Evolutionary conservation across 225 moss, liverwort and hornwort species (phyloP).

Genomic region (Lunularia cruciata): DNA sequence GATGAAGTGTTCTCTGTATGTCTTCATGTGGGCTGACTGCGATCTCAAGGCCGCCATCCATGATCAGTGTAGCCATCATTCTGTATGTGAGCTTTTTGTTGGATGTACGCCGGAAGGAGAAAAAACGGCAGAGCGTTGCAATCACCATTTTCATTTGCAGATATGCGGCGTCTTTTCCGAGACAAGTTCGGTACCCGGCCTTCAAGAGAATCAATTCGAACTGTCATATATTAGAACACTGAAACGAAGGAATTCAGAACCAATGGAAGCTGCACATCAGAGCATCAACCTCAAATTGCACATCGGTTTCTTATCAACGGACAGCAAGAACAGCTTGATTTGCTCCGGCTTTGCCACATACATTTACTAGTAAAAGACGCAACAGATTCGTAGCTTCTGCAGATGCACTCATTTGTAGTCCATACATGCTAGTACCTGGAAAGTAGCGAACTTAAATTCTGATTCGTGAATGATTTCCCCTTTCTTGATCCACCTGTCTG

Average conservation of each 20-base stretch:
- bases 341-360: too few species aligned
- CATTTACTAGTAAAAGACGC: not conserved
- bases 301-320: too few species aligned
- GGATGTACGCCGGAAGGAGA: slow-evolving; percentile 43
- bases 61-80: slow-evolving; percentile 51
- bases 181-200: slow-evolving; percentile 70
- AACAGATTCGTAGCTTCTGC: not conserved
- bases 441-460: slow-evolving; percentile 67
- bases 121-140: slow-evolving; percentile 55
- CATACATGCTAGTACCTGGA: slow-evolving; percentile 46
- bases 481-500: slow-evolving; percentile 64
- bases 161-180: slow-evolving; percentile 68
- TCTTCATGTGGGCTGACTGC: not conserved
- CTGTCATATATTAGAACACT: not conserved
- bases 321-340: too few species aligned
- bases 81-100: slow-evolving; percentile 51
- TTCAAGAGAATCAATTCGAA: slow-evolving; percentile 20
- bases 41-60: slow-evolving; percentile 17
- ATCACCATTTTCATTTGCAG: slow-evolving; percentile 70
- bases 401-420: not conserved
- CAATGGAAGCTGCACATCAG: too few species aligned
- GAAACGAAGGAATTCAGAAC: not conserved
- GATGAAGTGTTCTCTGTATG: too few species aligned
- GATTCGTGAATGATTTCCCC: slow-evolving; percentile 53
- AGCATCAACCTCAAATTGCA: too few species aligned